These are phyloP conservation scores for Hypoxylon sp. DNA, from an alignment of 2,329 filamentous ascomycete genomes.

Conservation along the genomic window DNA sequence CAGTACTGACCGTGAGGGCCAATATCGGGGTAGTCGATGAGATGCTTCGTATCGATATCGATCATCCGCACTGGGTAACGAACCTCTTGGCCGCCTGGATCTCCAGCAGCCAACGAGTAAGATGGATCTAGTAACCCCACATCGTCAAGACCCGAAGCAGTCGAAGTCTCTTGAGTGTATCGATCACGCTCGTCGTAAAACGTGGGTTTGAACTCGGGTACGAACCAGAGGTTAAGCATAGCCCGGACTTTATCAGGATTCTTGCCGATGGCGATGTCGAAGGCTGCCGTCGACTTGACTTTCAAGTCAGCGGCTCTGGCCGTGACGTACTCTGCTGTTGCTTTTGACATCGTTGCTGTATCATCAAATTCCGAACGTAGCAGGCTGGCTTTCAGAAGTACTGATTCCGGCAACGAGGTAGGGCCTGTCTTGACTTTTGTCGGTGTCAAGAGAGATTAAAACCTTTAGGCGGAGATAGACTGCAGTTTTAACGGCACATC, in stretches of 20 bases:
- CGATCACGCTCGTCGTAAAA: slow-evolving; percentile 39
- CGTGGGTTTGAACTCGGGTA: slow-evolving; percentile 44
- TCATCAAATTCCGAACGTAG: slow-evolving; percentile 1
- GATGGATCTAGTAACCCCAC: slow-evolving; percentile 42
- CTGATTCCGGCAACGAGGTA: not conserved
- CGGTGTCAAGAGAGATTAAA: not conserved
- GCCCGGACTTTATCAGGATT: slow-evolving; percentile 45
- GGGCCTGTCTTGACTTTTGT: not conserved
- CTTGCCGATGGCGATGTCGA: slow-evolving; percentile 38
- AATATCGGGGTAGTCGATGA: slow-evolving; percentile 47
- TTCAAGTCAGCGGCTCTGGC: slow-evolving; percentile 39
- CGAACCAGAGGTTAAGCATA: slow-evolving; percentile 46
- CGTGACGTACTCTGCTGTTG: slow-evolving; percentile 36
- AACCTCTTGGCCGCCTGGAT: slow-evolving; percentile 32
- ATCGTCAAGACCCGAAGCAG: slow-evolving; percentile 35
- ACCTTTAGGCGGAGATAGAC: not conserved
- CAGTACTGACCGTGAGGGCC: slow-evolving; percentile 51
- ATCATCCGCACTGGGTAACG: slow-evolving; percentile 52
- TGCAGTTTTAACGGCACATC: not conserved
- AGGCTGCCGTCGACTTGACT: slow-evolving; percentile 38
- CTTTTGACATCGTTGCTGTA: slow-evolving; percentile 23
- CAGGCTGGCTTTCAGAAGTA: not conserved
- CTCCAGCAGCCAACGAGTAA: slow-evolving; percentile 27
- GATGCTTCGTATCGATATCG: slow-evolving; percentile 51
- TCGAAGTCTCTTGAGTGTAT: slow-evolving; percentile 9